Evolutionary conservation across 2,329 filamentous ascomycete species (phyloP), one percentile per base, ranked within the genome.

Genomic region (Cercospora sp.): DNA sequence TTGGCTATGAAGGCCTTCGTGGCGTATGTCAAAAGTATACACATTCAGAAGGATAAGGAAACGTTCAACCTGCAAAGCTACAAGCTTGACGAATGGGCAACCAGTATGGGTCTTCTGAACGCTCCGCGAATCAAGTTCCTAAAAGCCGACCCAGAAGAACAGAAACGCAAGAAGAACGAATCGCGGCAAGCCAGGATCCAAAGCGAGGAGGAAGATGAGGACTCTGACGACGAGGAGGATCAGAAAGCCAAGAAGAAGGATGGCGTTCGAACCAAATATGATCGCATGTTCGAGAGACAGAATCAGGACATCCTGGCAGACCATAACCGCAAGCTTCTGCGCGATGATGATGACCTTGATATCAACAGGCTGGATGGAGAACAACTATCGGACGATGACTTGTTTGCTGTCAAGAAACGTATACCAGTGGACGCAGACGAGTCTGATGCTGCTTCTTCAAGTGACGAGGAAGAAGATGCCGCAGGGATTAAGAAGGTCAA

Each of bases 301-400:
- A 99, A 99, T 80, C 94, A 98, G 80, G 94, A 97, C 77, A 91
- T 99, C 33, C 82, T 99, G 71, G 94, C 94, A n/a, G 89, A 90
- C 65, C 95, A 99, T 81, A 98, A 97, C 83, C 88, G 89, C 68
- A 97, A 94, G 76, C 86, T 99, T 71, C 89, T 98, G 68, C 85
- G 85, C 61, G 85, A 89, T 48, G 88, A 77, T 45, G 88, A 77
- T 33, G 75, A 78, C 36, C 76, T 79, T 40, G 76, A 80, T 57
- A 72, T 78, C 42, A 75, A 75, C 8, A 69, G 62, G 7, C 69
- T 78, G n/a, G 75, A 80, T 40, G 75, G 75, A 9, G 74, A 76
- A 9, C 73, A 76, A 60, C 71, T 74, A 23, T 77, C 73, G 5
- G 88, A 89, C 60, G 90, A 90, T 65, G 91, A 92, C 60, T 90